Evolutionary conservation across 177 flowering plant genomes (phyloP), one percentile per base, ranked within the genome.

Genomic region (Telopea speciosissima): DNA sequence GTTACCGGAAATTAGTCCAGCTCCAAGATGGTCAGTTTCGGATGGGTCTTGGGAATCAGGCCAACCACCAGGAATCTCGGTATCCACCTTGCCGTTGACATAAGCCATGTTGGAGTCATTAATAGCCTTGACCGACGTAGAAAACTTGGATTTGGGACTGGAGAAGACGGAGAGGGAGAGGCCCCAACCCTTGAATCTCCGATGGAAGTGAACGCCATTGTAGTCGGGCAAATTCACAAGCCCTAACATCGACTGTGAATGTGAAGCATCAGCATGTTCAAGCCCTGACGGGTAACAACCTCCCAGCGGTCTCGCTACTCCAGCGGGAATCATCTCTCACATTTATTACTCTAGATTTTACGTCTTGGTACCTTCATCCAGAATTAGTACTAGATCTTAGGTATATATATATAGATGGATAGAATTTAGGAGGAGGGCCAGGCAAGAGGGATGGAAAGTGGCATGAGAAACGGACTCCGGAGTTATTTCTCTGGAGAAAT

Each of bases 121-220:
- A 75, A 59, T 76, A 28, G 84, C 83, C 77, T 75, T 78, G n/a
- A 83, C 49, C 24, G 85, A 79, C 68, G 70, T 23, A 67, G 74
- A 67, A 71, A 76, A 11, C 68, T 74, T 74, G 69, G 70, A 70
- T 71, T 73, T 76, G 69, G 8, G 69, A 52, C 64, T 59, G 31
- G 19, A 25, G 19, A 42, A 42, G 40, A 36, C 40, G 40, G 40
- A 36, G 40, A 36, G 40, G 49, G 64, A 54, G 52, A 73, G 16
- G 13, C 73, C 68, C 22, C 66, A 54, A 16, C 52, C n/a, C 49
- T 42, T 62, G 5, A 8, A 33, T 26, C 28, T 66, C 25, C 63
- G 67, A 23, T 67, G 66, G 8, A 73, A 70, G 22, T 68, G 65
- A n/a, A 70, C 24, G 16, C 11, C 28, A 70, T 58, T 36, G 61